Evolutionary conservation across 345 rosid genomes (phyloP).

Genomic region (Geranium brycei): DNA sequence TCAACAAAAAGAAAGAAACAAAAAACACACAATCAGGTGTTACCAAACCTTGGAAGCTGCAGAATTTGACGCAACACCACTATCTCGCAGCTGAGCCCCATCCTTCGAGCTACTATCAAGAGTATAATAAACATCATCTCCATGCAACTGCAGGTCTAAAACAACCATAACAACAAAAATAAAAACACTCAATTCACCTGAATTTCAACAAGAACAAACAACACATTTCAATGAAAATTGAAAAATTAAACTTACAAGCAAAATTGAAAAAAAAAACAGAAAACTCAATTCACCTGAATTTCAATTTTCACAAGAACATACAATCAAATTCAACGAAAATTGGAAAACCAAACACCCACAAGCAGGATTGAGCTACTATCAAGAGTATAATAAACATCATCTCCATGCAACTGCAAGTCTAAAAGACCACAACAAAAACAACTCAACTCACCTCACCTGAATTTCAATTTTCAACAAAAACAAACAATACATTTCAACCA

Average conservation of each 20-base stretch:
- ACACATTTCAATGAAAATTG: background rate
- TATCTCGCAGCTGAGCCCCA: constrained; percentile 36
- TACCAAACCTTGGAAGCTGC: constrained; percentile 36
- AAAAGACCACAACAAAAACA: constrained; percentile 4
- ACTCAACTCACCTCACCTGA: background rate
- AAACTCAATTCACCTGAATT: too few relatives aligned
- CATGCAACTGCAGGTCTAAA: constrained; percentile 79
- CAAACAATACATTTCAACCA: background rate
- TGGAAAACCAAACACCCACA: background rate
- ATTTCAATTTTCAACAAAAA: background rate
- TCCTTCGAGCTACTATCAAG: constrained; percentile 41
- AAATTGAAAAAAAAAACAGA: constrained; percentile 26
- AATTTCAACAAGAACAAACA: background rate
- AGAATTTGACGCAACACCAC: constrained; percentile 21
- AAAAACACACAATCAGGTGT: background rate
- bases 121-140: constrained; percentile 70
- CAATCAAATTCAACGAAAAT: background rate
- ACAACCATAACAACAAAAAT: background rate
- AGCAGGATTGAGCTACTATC: constrained; percentile 24
- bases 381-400: constrained; percentile 63
- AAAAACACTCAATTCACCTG: background rate
- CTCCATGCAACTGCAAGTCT: constrained; percentile 86
- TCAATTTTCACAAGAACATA: background rate
- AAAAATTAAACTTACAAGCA: constrained; percentile 23
- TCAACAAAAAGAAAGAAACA: background rate